Evolutionary conservation across 2,329 filamentous ascomycete genomes (phyloP).

Genomic region (Rhexocercosporidium sp.): DNA sequence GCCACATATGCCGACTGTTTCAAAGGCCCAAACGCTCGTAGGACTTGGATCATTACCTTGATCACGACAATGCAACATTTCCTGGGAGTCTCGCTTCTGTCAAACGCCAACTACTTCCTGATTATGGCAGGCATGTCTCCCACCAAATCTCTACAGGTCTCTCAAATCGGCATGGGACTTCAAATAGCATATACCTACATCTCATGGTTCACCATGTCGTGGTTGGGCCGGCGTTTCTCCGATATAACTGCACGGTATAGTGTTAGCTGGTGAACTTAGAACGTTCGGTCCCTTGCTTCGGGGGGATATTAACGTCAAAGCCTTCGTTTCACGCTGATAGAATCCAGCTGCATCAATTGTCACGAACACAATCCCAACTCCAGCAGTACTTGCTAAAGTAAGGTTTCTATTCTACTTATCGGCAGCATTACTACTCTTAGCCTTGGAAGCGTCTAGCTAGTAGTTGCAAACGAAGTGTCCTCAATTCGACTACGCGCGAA

Average conservation of each 20-base stretch:
- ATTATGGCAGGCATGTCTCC: slow-evolving; percentile 11
- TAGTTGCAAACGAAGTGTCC: not conserved
- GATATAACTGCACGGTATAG: not conserved
- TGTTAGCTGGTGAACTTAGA: not conserved
- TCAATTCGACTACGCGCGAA: not conserved
- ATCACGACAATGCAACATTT: slow-evolving; percentile 1
- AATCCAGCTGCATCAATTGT: slow-evolving; percentile 3
- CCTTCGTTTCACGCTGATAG: not conserved
- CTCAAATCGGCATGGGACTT: slow-evolving; percentile 3
- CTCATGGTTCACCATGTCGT: not conserved
- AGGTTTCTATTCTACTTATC: not conserved
- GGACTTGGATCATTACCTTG: slow-evolving; percentile 2
- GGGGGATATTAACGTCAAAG: not conserved
- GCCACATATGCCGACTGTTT: slow-evolving; percentile 1
- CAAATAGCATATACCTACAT: not conserved
- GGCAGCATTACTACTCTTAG: not conserved
- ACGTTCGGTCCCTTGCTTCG: not conserved
- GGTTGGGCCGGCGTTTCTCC: not conserved
- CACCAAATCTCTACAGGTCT: not conserved
- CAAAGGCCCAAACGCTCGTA: not conserved
- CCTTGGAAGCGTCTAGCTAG: not conserved
- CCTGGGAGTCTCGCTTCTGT: not conserved
- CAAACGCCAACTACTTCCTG: not conserved
- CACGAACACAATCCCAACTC: not conserved
- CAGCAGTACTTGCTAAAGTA: not conserved